Conservation (phyloP, 2,329 filamentous ascomycete species). For the Aspergillus ustus region DNA sequence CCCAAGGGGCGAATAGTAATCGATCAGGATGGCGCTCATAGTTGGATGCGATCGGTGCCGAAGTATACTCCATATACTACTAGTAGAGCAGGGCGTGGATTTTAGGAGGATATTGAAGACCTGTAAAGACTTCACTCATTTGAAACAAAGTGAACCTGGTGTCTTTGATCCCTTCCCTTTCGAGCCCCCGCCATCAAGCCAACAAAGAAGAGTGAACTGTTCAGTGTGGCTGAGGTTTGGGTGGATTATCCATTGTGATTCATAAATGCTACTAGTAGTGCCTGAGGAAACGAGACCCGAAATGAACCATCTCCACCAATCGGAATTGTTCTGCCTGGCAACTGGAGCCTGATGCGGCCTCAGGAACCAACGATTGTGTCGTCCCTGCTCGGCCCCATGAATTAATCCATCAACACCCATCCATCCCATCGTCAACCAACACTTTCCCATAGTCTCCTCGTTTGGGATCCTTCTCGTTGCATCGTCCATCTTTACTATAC, state of each 20-base stretch:
- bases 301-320: conserved; percentile 12
- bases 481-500: background rate
- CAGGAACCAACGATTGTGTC: conserved; percentile 16
- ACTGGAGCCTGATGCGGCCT: conserved; percentile 1
- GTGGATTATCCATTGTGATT: conserved; percentile 5
- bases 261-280: conserved; percentile 6
- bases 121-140: background rate
- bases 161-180: background rate
- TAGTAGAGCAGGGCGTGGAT: background rate
- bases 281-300: conserved; percentile 4
- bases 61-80: background rate
- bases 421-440: conserved; percentile 9
- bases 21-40: background rate
- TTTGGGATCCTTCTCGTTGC: background rate
- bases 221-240: conserved; percentile 2
- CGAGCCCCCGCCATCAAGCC: background rate
- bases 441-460: conserved; percentile 1
- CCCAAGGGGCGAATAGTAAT: background rate
- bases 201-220: background rate
- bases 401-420: conserved; percentile 14
- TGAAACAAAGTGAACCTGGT: background rate
- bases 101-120: background rate
- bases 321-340: conserved; percentile 12
- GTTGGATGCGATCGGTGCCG: background rate
- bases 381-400: conserved; percentile 17